Evolutionary conservation across 2,329 filamentous ascomycete genomes (phyloP).

Genomic region (Claviceps digitariae): DNA sequence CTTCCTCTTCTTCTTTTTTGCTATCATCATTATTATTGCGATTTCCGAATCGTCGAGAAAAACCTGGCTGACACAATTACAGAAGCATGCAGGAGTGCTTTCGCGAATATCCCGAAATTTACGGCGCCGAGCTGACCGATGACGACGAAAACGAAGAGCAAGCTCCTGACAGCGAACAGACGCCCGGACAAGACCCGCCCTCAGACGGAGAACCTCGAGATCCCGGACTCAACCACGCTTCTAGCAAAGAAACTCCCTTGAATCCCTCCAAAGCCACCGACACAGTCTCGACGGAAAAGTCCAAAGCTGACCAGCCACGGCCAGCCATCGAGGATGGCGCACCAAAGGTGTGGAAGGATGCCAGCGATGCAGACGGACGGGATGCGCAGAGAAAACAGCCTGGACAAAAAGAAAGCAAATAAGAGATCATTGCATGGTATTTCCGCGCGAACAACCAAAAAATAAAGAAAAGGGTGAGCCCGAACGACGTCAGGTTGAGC

Average conservation of each 20-base stretch:
- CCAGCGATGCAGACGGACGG: conserved; percentile 16
- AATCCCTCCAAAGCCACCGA: conserved; percentile 1
- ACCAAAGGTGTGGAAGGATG: conserved; percentile 15
- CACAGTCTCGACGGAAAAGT: conserved; percentile 7
- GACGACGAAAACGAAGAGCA: conserved; percentile 40
- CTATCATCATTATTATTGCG: no score
- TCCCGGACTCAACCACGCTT: neutral
- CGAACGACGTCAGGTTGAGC: neutral
- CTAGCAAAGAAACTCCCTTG: conserved; percentile 1
- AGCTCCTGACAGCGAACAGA: conserved; percentile 7
- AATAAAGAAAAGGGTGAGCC: neutral
- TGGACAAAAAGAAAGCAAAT: conserved; percentile 9
- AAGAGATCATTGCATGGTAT: neutral
- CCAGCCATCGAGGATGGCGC: conserved; percentile 4
- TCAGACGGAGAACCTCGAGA: neutral
- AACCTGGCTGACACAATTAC: conserved; percentile 14
- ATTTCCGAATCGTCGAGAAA: no score
- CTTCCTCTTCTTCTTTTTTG: neutral
- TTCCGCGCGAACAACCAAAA: no score
- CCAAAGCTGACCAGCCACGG: conserved; percentile 1
- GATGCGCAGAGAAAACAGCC: conserved; percentile 9
- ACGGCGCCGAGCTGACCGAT: conserved; percentile 75
- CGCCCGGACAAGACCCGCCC: neutral
- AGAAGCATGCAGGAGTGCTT: conserved; percentile 98
- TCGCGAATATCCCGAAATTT: conserved; percentile 80